Conservation (phyloP, 306 rosid species). For the Trifolium pratense region DNA sequence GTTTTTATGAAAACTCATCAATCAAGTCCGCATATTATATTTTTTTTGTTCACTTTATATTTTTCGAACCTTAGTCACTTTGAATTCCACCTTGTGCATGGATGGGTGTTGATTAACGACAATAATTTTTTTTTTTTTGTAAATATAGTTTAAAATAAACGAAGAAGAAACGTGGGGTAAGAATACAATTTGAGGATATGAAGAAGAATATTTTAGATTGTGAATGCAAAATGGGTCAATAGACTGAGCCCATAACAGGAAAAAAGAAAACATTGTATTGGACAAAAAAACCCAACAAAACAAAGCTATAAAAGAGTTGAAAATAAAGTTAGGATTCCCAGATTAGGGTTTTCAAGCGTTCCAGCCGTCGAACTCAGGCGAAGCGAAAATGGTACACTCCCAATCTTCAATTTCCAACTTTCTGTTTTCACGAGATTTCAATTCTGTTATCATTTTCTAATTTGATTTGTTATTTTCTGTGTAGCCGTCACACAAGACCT, state of each 20-base stretch:
- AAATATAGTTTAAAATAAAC: too few relatives aligned
- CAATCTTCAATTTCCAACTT: background rate
- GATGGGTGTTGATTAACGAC: too few relatives aligned
- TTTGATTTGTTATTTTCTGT: conserved; percentile 12
- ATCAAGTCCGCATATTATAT: too few relatives aligned
- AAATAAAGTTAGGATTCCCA: conserved; percentile 11
- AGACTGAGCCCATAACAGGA: background rate
- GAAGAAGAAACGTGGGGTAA: background rate
- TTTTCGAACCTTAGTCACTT: too few relatives aligned
- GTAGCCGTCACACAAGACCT: conserved; percentile 94
- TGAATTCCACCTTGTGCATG: too few relatives aligned
- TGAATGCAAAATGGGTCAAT: background rate
- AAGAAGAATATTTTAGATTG: background rate
- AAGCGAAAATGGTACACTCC: conserved; percentile 53
- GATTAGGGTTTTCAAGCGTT: background rate
- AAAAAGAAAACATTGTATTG: too few relatives aligned
- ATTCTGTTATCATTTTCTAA: too few relatives aligned
- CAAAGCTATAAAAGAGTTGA: background rate
- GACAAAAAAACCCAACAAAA: background rate
- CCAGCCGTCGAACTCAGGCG: conserved; percentile 25
- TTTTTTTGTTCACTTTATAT: too few relatives aligned
- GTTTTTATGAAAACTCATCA: too few relatives aligned
- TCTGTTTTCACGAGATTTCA: too few relatives aligned
- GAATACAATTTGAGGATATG: background rate
- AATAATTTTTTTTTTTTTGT: too few relatives aligned